Evolutionary conservation across 1,284 basidiomycete species (phyloP), one percentile per base, ranked within the genome.

Genomic region (Trametes versicolor): DNA sequence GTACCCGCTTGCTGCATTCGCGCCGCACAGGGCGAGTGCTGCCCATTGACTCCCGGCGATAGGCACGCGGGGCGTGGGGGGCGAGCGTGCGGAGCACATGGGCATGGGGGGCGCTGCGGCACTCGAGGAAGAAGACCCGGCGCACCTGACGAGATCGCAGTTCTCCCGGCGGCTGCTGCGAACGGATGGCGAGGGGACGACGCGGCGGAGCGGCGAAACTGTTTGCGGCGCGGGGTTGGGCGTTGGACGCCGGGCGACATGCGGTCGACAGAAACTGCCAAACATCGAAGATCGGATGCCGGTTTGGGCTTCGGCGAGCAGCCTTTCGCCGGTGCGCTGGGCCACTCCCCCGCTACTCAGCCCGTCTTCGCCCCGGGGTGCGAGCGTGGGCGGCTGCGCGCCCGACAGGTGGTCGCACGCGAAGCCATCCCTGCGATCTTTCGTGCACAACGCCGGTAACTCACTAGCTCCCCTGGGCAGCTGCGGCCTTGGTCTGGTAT

Each of bases 201-300:
- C 41, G 41, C 41, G 41, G 41, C 23, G 21, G 25, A 12, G 41
- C 53, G 60, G 25, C 52, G 52, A 61, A 48, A 49, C 34, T 4
- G 19, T 8, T 29, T 55, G 27, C 39, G 49, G 59, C n/a, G 29
- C 29, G 12, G 9, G 21, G 27, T 39, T 54, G 60, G 60, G 55
- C 60, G 60, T 39, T 54, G 60, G 60, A 61, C 60, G 60, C 60
- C 60, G 60, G 60, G 34, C 52, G 60, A 61, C 62, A 52, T 52
- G 55, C 43, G 62, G 56, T 48, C 55, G 67, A 68, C 67, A 68
- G 67, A 65, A 58, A 63, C 67, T 68, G 67, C 67, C 67, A 68
- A 68, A 65, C 60, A 58, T 61, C 67, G 61, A 65, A 68, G 61
- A 68, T 65, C 61, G 58, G 52, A 59, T 65, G 43, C 58, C 61